These are phyloP conservation scores for Acanthamoeba sp. DNA, from an alignment of 208 protist species.

Conservation along the genomic window DNA sequence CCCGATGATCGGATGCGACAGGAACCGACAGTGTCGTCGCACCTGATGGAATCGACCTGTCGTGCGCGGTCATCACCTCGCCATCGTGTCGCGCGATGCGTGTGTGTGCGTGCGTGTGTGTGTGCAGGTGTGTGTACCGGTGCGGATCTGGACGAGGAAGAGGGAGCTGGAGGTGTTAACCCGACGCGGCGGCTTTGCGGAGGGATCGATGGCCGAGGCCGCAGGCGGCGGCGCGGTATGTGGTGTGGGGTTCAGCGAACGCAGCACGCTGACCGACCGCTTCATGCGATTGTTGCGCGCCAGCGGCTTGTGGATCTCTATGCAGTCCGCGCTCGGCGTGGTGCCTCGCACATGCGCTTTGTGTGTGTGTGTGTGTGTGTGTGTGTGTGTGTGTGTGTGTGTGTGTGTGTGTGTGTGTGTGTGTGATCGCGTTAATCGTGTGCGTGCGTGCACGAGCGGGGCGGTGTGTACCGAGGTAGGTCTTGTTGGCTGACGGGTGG, in stretches of 20 bases:
- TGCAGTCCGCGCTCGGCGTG: neutral
- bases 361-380: neutral
- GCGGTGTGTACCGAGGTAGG: neutral
- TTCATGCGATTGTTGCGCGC: neutral
- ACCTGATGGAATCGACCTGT: slow-evolving; percentile 34
- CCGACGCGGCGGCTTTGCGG: neutral
- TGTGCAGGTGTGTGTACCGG: neutral
- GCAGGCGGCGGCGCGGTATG: neutral
- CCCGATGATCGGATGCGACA: slow-evolving; percentile 52
- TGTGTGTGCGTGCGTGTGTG: neutral
- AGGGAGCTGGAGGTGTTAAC: slow-evolving; percentile 20
- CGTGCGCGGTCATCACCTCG: neutral
- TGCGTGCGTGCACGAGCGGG: neutral
- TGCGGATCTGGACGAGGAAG: slow-evolving; percentile 41
- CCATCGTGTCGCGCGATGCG: neutral
- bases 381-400: neutral
- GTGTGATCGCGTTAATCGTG: neutral
- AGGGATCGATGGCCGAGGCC: neutral
- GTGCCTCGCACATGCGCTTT: slow-evolving; percentile 34
- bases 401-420: neutral
- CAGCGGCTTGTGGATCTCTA: slow-evolving; percentile 30
- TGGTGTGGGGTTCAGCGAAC: slow-evolving; percentile 2
- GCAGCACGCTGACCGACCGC: neutral
- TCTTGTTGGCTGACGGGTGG: slow-evolving; percentile 21
- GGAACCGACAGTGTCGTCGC: slow-evolving; percentile 10